Evolutionary conservation across 2,329 filamentous ascomycete genomes (phyloP), one percentile per base, ranked within the genome.

Genomic region (Penicillium sp.): DNA sequence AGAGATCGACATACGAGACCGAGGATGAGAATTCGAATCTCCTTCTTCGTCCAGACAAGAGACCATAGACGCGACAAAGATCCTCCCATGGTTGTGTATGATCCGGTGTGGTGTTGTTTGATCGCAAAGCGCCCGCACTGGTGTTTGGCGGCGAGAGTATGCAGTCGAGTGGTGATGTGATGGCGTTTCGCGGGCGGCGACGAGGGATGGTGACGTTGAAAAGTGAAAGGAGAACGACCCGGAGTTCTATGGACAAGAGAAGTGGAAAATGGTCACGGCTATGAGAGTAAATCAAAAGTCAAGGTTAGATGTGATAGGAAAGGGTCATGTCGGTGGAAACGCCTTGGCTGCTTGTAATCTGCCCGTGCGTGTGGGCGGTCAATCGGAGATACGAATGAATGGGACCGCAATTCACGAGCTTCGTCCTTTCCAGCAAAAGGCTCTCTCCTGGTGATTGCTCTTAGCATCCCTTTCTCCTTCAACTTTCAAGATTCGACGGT

Each of bases 21-120:
- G 62, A 97, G 81, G 68, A 97, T 97, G 76, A 99, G 80, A 80
- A 99, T 99, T 70, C 95, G 84, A 66, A 97, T 97, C 81, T 99
- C 95, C 82, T 98, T 99, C 84, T 98, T 98, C 43, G 90, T 82
- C 88, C 90, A 98, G 63, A 96, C 71, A 62, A 96, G 81, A 77
- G 89, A 90, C 71, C 92, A 81, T 67, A 86, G 77, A 62, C 82
- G 79, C 57, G 84, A 86, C 64, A 86, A 74, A 63, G 81, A 82
- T 64, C 78, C 83, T 65, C 84, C 84, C 84, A 87, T 86, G 57
- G 25, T 56, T 57, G 51, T 60, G 52, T 78, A 56, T 57, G 42
- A 53, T 55, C 59, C 43, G 57, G 54, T 54, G 55, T 48, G 22
- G 52, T 49, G 35, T 49, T 20, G 12, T 42, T 53, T 54, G 53